Percentiles rank a stretch among this genome's conserved stretches.
These are phyloP conservation scores for Fusarium pseudonygamai DNA, from an alignment of 2,329 filamentous ascomycete genomes.

Conservation along the genomic window DNA sequence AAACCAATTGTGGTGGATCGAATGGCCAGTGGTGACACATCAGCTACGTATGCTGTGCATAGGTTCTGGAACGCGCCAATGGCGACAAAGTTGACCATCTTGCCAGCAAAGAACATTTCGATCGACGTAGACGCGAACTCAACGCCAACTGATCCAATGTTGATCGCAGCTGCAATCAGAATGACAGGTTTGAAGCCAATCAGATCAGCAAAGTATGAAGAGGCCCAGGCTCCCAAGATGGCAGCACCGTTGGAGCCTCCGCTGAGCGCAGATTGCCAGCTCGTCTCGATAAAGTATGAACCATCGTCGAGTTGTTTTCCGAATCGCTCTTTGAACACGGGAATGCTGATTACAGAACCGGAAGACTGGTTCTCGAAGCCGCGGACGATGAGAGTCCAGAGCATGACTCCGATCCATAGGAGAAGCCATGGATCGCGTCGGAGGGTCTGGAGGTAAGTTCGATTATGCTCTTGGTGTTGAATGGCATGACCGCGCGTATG, in stretches of 20 bases:
- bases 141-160: constrained; percentile 43
- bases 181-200: constrained; percentile 37
- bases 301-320: constrained; percentile 17
- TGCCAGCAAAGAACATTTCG: constrained; percentile 44
- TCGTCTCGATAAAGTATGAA: constrained; percentile 38
- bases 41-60: constrained; percentile 51
- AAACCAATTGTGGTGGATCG: constrained; percentile 49
- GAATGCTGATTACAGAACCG: constrained; percentile 34
- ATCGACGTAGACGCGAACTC: constrained; percentile 45
- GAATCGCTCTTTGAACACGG: constrained; percentile 32
- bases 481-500: constrained; percentile 41
- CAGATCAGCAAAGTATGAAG: constrained; percentile 39
- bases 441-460: constrained; percentile 39
- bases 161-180: constrained; percentile 35
- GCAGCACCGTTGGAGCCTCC: constrained; percentile 39
- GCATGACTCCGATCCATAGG: constrained; percentile 45
- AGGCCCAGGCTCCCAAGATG: constrained; percentile 39
- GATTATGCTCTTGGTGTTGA: constrained; percentile 43
- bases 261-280: constrained; percentile 45
- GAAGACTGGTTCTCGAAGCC: constrained; percentile 44
- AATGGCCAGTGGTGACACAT: constrained; percentile 51
- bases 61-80: constrained; percentile 51
- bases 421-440: constrained; percentile 43
- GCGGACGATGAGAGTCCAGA: constrained; percentile 44
- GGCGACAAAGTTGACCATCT: constrained; percentile 45